These are phyloP conservation scores for Arthrobotrys pseudoclavata DNA, from an alignment of 2,329 filamentous ascomycete species.

Conservation along the genomic window DNA sequence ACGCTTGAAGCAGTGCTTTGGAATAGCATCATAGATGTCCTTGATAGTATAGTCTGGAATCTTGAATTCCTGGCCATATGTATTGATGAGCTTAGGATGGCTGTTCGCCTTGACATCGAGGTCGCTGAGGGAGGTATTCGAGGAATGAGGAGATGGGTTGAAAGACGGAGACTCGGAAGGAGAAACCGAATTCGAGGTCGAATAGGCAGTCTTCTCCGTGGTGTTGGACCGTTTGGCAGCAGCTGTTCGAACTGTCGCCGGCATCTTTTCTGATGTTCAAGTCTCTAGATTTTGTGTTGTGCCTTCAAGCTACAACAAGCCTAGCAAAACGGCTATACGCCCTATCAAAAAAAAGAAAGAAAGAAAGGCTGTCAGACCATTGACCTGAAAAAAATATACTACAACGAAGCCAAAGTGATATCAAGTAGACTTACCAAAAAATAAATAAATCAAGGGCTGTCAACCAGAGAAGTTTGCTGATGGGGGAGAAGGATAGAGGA, in stretches of 20 bases:
- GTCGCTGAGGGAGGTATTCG: constrained; percentile 92
- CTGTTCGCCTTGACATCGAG: constrained; percentile 74
- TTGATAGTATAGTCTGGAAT: constrained; percentile 97
- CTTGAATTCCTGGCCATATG: constrained; percentile 93
- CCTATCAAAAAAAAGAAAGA: constrained; percentile 14
- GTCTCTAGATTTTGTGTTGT: constrained; percentile 29
- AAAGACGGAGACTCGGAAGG: constrained; percentile 73
- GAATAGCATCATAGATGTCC: constrained; percentile 95
- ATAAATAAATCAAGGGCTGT: constrained; percentile 18
- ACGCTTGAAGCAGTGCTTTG: constrained; percentile 95
- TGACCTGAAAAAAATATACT: constrained; percentile 20
- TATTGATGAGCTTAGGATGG: constrained; percentile 77
- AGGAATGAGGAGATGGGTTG: constrained; percentile 71
- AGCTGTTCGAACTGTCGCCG: constrained; percentile 47
- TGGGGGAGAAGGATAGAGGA: constrained; percentile 11
- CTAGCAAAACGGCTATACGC: constrained; percentile 24
- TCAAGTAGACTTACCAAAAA: constrained; percentile 32
- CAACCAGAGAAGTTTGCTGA: constrained; percentile 11
- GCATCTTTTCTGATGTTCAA: constrained; percentile 22
- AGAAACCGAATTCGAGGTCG: constrained; percentile 70
- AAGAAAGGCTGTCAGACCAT: constrained; percentile 43
- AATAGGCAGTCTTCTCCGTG: constrained; percentile 70
- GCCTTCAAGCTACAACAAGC: constrained; percentile 52
- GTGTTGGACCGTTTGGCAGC: constrained; percentile 64
- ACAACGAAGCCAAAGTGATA: background rate